These are phyloP conservation scores for Solanum sejunctum DNA, from an alignment of 257 asterid species.

Conservation along the genomic window DNA sequence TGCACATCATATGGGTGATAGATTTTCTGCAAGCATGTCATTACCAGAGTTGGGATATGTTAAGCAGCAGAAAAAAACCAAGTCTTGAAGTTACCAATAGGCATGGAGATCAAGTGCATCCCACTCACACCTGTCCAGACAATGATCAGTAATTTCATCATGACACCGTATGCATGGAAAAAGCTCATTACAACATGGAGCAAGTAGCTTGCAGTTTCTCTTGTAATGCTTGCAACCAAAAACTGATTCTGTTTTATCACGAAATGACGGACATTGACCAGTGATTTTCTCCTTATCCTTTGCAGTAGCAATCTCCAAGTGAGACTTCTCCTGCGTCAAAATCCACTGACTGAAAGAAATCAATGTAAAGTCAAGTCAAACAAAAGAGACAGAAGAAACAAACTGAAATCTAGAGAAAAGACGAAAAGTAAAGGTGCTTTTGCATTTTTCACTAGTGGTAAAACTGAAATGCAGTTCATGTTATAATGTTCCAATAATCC, in stretches of 20 bases:
- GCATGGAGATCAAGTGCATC: not conserved
- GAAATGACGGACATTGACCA: conserved; percentile 56
- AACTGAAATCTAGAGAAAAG: conserved; percentile 4
- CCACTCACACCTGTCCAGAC: conserved; percentile 57
- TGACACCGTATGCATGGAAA: conserved; percentile 86
- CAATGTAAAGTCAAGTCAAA: not conserved
- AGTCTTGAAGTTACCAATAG: not conserved
- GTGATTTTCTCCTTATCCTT: conserved; percentile 35
- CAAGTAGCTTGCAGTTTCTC: conserved; percentile 70
- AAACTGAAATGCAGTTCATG: not conserved
- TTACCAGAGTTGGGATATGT: conserved; percentile 8
- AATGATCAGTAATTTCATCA: conserved; percentile 66
- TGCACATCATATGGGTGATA: conserved; percentile 73
- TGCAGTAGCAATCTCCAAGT: conserved; percentile 16
- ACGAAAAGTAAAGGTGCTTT: not conserved
- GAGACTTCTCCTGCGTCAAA: conserved; percentile 38
- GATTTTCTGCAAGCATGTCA: conserved; percentile 45
- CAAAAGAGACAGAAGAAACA: not conserved
- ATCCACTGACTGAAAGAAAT: conserved; percentile 51
- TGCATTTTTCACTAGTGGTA: not conserved
- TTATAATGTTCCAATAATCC: not conserved
- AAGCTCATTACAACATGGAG: conserved; percentile 71
- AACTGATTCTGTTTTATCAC: conserved; percentile 24
- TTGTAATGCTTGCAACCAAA: conserved; percentile 80
- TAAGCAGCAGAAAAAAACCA: not conserved